Evolutionary conservation across 192 early-diverging fungal species (phyloP), one percentile per base, ranked within the genome.

Genomic region (Entomortierella chlamydospora): DNA sequence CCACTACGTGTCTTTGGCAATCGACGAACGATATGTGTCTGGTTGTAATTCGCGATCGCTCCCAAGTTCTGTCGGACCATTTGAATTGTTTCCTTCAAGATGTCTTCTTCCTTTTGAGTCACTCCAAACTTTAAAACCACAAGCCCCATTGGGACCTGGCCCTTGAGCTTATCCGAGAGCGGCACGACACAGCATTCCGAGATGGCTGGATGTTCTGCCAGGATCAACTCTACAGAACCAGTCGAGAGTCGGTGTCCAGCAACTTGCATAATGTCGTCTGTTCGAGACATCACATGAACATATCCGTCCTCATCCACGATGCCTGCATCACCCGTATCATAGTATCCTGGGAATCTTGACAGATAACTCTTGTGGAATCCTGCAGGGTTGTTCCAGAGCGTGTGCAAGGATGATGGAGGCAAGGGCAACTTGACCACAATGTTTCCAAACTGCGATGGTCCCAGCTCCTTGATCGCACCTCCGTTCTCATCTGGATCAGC

Each of bases 1-100:
- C 95, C 95, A 23, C 87, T 90, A 17, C 95, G 79, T 1, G 95
- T 97, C 79, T 97, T 97, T 31, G 95, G 95, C 72, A 97, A 65
- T 11, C 89, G 79, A 22, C 87, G 72, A 4, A 97, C 90, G 42
- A 95, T 69, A 41, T 91, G 86, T 1, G 87, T 84, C n/a, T 84
- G 82, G 28, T 93, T 87, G 61, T 95, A 90, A 42, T 92, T 94
- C 5, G 93, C 95, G 50, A 97, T 91, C 1, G 95, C 92, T 2
- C 95, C 95, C 23, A 97, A 84, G 39, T 91, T 86, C 26, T 72
- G 59, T 41, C 95, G 85, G 0, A 93, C 89, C 53, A 88, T 85
- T 33, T 74, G 80, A 8, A 89, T 82, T 1, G 94, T 81, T 25
- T 95, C 90, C 45, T 85, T 69, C 25, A 53, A 50, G 20, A 85